phyloP scores from a whole-genome alignment of 2,329 filamentous ascomycete genomes.

The Niveomyces coronatus region DNA sequence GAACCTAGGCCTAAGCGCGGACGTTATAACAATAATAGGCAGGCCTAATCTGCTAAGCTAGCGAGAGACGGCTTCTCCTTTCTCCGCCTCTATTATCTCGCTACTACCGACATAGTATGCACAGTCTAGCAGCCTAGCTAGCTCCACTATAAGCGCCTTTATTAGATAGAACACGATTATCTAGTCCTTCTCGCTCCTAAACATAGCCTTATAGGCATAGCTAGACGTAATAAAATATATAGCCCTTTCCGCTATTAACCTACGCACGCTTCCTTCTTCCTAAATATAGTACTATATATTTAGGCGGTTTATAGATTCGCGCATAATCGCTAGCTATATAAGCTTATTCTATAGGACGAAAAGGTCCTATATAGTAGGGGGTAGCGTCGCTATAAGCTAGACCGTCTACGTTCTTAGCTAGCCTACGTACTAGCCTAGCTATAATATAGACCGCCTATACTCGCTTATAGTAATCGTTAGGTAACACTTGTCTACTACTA shows the following conservation, averaged over 20 bases:
- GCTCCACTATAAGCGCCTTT: slow-evolving; percentile 1
- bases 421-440: slow-evolving; percentile 6
- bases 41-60: background rate
- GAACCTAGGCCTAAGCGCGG: slow-evolving; percentile 3
- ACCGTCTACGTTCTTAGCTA: slow-evolving; percentile 4
- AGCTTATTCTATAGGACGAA: slow-evolving; percentile 5
- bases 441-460: background rate
- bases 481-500: slow-evolving; percentile 4
- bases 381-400: slow-evolving; percentile 5
- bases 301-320: slow-evolving; percentile 6
- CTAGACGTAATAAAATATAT: background rate
- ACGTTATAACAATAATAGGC: slow-evolving; percentile 3
- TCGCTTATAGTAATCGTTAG: background rate
- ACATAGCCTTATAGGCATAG: background rate
- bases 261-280: background rate
- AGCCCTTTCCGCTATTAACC: background rate
- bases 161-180: slow-evolving; percentile 6
- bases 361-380: background rate
- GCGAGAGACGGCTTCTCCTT: background rate
- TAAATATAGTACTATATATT: slow-evolving; percentile 7
- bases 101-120: slow-evolving; percentile 1
- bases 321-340: slow-evolving; percentile 4
- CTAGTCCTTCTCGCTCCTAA: background rate
- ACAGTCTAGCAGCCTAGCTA: slow-evolving; percentile 2
- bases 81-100: slow-evolving; percentile 1